A percentile compares a stretch with the other conserved stretches of the same genome.
phyloP scores from a whole-genome alignment of 1,139 yeast species.

The Nakaseomyces glabratus region DNA sequence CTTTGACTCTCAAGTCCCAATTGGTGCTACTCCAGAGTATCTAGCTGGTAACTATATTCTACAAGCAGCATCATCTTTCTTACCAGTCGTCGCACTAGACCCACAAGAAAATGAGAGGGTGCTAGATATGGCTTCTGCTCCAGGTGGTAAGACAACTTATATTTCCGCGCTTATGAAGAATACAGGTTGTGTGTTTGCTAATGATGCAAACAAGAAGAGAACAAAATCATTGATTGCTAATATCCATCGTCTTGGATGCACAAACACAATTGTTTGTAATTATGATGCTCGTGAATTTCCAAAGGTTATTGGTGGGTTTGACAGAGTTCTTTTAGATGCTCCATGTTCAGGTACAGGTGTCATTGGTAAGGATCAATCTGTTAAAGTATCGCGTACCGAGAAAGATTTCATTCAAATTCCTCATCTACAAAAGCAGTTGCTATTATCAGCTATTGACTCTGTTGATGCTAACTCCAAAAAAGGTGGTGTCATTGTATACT shows the following conservation, averaged over 20 bases:
- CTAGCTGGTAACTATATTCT: slow-evolving; percentile 95
- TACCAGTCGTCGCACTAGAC: slow-evolving; percentile 95
- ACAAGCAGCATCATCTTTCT: slow-evolving; percentile 96
- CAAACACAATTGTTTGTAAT: slow-evolving; percentile 92
- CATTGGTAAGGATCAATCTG: slow-evolving; percentile 93
- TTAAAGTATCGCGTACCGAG: slow-evolving; percentile 87
- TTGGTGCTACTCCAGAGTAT: slow-evolving; percentile 99
- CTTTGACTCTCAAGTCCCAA: slow-evolving; percentile 96
- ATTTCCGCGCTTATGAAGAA: slow-evolving; percentile 95
- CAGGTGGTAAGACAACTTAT: slow-evolving; percentile 98
- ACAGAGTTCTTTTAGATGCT: slow-evolving; percentile 89
- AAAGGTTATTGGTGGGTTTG: slow-evolving; percentile 96
- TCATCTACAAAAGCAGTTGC: slow-evolving; percentile 87
- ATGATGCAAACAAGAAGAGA: slow-evolving; percentile 92
- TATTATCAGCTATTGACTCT: slow-evolving; percentile 92
- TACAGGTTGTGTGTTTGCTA: slow-evolving; percentile 95
- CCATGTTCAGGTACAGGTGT: slow-evolving; percentile 99
- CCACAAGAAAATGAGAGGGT: slow-evolving; percentile 95
- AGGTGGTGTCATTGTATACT: slow-evolving; percentile 92
- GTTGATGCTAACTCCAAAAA: slow-evolving; percentile 86
- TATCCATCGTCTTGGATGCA: slow-evolving; percentile 93
- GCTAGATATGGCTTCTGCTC: slow-evolving; percentile 99
- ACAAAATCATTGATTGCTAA: slow-evolving; percentile 95
- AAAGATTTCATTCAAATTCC: slow-evolving; percentile 96
- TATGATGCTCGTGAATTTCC: slow-evolving; percentile 99